Evolutionary conservation across 2,329 filamentous ascomycete genomes (phyloP).

Genomic region (Colletotrichum tamarilloi): DNA sequence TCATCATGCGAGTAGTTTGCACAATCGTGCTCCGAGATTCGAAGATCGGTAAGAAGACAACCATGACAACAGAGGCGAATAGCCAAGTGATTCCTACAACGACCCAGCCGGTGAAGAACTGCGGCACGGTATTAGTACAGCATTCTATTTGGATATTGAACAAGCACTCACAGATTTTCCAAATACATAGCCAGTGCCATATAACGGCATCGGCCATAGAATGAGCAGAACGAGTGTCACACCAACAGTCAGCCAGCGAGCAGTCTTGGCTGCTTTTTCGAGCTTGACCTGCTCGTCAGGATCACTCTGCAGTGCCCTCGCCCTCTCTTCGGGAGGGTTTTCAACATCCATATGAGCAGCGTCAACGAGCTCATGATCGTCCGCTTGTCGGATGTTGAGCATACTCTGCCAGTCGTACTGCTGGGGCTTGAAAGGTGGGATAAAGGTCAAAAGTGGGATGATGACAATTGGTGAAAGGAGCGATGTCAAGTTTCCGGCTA

Average conservation of each 20-base stretch:
- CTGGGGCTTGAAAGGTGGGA: conserved; percentile 52
- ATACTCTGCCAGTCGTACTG: conserved; percentile 85
- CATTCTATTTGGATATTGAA: neutral
- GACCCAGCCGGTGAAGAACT: conserved; percentile 81
- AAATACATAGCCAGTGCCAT: conserved; percentile 43
- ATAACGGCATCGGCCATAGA: conserved; percentile 46
- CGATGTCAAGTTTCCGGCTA: conserved; percentile 82
- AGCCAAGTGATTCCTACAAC: conserved; percentile 79
- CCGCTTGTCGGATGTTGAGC: conserved; percentile 76
- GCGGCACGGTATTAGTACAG: neutral
- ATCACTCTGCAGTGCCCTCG: conserved; percentile 27
- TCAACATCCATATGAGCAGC: conserved; percentile 74
- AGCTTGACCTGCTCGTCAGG: conserved; percentile 55
- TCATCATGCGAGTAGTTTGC: conserved; percentile 31
- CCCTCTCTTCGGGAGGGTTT: conserved; percentile 63
- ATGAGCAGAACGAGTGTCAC: conserved; percentile 64
- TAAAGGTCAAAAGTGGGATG: conserved; percentile 75
- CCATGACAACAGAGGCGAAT: conserved; percentile 51
- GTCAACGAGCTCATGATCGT: conserved; percentile 76
- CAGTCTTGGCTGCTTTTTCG: conserved; percentile 57
- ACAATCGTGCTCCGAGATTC: conserved; percentile 34
- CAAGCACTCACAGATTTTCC: conserved; percentile 32
- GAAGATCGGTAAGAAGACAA: conserved; percentile 32
- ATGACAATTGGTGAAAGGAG: conserved; percentile 78
- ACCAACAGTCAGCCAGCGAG: conserved; percentile 62